phyloP scores from a whole-genome alignment of 192 early-diverging fungal genomes.

The Coemansia sp. region DNA sequence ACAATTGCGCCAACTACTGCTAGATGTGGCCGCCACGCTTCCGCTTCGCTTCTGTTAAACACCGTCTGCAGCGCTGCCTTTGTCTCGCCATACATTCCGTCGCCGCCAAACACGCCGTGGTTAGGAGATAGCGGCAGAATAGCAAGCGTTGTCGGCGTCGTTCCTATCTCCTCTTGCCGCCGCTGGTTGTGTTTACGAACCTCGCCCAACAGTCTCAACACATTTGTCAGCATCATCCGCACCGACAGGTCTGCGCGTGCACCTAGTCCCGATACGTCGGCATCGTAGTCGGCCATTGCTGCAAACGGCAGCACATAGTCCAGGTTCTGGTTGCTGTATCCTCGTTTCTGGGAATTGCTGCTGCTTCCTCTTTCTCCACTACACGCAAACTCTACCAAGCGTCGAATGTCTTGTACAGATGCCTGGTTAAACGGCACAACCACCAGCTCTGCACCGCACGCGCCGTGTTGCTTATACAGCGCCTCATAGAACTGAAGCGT shows the following conservation, averaged over 20 bases:
- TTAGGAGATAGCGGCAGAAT: slow-evolving; percentile 93
- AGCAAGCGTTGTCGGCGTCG: slow-evolving; percentile 85
- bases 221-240: slow-evolving; percentile 93
- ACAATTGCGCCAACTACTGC: slow-evolving; percentile 89
- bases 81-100: slow-evolving; percentile 93
- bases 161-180: slow-evolving; percentile 68
- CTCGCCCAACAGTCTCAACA: slow-evolving; percentile 83
- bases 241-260: slow-evolving; percentile 82
- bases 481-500: slow-evolving; percentile 82
- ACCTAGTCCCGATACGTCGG: slow-evolving; percentile 81
- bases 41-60: slow-evolving; percentile 89
- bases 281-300: slow-evolving; percentile 81
- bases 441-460: slow-evolving; percentile 81
- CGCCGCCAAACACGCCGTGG: slow-evolving; percentile 91
- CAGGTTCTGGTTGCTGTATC: slow-evolving; percentile 59
- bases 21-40: slow-evolving; percentile 82
- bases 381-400: slow-evolving; percentile 82
- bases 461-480: slow-evolving; percentile 81
- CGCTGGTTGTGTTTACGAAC: slow-evolving; percentile 57
- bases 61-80: slow-evolving; percentile 93
- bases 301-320: slow-evolving; percentile 96
- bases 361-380: slow-evolving; percentile 59
- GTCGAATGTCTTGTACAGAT: slow-evolving; percentile 74
- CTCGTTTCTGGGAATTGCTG: no score
- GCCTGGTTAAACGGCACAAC: slow-evolving; percentile 95